Base-by-base conservation (phyloP, 495 filamentous ascomycete genomes). In the Beverwykella pulmonaria region DNA sequence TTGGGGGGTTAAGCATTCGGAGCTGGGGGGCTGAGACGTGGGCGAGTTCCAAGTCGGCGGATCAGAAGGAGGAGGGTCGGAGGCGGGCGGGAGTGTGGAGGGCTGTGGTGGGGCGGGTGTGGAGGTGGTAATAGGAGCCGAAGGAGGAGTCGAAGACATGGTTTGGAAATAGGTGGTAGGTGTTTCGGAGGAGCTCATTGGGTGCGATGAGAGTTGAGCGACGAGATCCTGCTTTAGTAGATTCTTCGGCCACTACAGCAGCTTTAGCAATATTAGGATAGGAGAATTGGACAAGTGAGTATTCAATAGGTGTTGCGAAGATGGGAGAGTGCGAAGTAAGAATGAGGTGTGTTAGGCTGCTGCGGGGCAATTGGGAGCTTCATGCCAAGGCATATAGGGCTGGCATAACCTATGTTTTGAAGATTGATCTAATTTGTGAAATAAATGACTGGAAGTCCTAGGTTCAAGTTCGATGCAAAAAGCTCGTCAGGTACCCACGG, bases 1-100 rank as follows among this genome's bases (percentile, higher is more conserved):
- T 27, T 86, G 90, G 20, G 88, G 69, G 65, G 20, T 69, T 61
- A 14, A 15, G n/a, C 1, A 22, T 12, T 25, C 3, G 22, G 48
- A 63, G 15, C 34, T 39, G 22, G 29, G 50, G 30, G 30, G 4
- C 12, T 34, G 30, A 12, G 30, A 34, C 5, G 30, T 34, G 32
- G n/a, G 60, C 20, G n/a, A n/a, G n/a, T n/a, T n/a, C n/a, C n/a
- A n/a, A 22, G 46, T 29, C 20, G 26, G 15, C 15, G 7, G 25
- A 1, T 12, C 48, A 30, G 32, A 54, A 9, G 60, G 19, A 26
- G 53, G 19, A 10, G 56, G 48, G 34, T 61, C 14, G 19, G 27
- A n/a, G 39, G 63, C 22, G 3, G 55, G 56, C 47, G 63, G 56
- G 6, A 60, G 8, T 23, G 55, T 56, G 32, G 61, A 61, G 8